Evolutionary conservation across 805 yeast species (phyloP).

Genomic region (Ogataea chonburiensis): DNA sequence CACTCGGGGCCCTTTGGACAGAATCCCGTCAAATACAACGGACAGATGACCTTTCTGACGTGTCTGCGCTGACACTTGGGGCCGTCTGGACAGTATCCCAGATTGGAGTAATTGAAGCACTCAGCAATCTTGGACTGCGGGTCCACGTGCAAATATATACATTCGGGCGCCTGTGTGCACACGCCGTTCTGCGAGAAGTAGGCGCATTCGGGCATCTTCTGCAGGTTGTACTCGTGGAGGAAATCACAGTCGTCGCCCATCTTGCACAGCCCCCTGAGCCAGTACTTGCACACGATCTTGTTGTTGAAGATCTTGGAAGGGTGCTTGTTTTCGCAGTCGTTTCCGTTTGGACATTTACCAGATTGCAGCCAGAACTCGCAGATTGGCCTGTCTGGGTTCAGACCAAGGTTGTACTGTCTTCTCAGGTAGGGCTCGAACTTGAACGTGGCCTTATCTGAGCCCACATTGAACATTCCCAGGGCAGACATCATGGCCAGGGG

Average conservation of each 20-base stretch:
- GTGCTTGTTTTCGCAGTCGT: slow-evolving; percentile 85
- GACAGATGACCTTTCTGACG: slow-evolving; percentile 72
- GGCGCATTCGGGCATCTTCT: slow-evolving; percentile 96
- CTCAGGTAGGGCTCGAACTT: slow-evolving; percentile 82
- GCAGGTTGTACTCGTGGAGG: slow-evolving; percentile 87
- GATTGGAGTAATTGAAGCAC: slow-evolving; percentile 71
- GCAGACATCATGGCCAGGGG: slow-evolving; percentile 13
- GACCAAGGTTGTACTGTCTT: slow-evolving; percentile 75
- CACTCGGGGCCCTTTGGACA: slow-evolving; percentile 88
- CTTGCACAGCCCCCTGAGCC: slow-evolving; percentile 96
- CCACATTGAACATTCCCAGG: slow-evolving; percentile 5
- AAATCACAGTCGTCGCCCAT: slow-evolving; percentile 96
- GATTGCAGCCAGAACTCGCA: slow-evolving; percentile 72
- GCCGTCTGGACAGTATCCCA: slow-evolving; percentile 92
- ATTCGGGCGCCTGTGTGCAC: slow-evolving; percentile 92
- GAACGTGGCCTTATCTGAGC: slow-evolving; percentile 24
- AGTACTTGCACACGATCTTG: slow-evolving; percentile 94
- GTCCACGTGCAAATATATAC: slow-evolving; percentile 88
- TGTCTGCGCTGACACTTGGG: slow-evolving; percentile 84
- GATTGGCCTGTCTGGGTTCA: slow-evolving; percentile 86
- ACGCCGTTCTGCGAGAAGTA: slow-evolving; percentile 79
- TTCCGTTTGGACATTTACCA: slow-evolving; percentile 72
- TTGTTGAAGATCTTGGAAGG: slow-evolving; percentile 57
- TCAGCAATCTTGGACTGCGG: slow-evolving; percentile 87
- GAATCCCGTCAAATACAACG: slow-evolving; percentile 80